Base-by-base conservation (phyloP, 2,329 filamentous ascomycete species). In the Colletotrichum orbiculare region DNA sequence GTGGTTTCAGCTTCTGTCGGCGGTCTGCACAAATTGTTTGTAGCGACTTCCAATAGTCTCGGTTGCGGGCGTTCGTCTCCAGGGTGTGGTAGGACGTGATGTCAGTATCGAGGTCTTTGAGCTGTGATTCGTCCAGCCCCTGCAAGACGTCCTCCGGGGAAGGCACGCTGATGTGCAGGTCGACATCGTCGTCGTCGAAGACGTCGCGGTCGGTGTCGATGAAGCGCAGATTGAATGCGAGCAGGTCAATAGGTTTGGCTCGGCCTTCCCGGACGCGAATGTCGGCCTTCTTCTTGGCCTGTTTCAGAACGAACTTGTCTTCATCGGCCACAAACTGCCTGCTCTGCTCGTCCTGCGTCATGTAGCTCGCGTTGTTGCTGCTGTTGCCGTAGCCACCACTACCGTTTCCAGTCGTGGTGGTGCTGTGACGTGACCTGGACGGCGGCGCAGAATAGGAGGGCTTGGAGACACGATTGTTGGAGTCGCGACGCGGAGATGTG, bases 221-320 rank as follows among this genome's bases (percentile, higher is more conserved):
- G 68, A 95, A 92, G 69, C 93, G 90, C 68, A 99, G 81, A 66
- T 92, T 96, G 73, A 98, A 96, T 1, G 94, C 93, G 49, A 99
- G 86, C 84, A 92, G 94, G 80, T 99, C 96, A 73, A 98, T 95
- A 9, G 95, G 92, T 74, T 93, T 94, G 60, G 95, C 94, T 70
- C 96, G 89, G 10, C 92, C 91, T 77, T 96, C 94, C 71, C 94
- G 92, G 49, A 98, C 94, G 45, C 96, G 91, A 71, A 99, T 96
- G 69, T 94, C 92, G 46, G 96, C 95, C 82, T 97, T 98, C 83
- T 96, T 98, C 84, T 98, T 99, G 50, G 95, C 91, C 79, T 99
- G 96, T 78, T 94, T 94, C 73, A 99, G 82, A 61, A 98, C 96
- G 74, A 99, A 99, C 69, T 91, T 90, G 81, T 99, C 96, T 77